Base-by-base conservation (phyloP, 306 rosid species). In the Gillenia trifoliata region DNA sequence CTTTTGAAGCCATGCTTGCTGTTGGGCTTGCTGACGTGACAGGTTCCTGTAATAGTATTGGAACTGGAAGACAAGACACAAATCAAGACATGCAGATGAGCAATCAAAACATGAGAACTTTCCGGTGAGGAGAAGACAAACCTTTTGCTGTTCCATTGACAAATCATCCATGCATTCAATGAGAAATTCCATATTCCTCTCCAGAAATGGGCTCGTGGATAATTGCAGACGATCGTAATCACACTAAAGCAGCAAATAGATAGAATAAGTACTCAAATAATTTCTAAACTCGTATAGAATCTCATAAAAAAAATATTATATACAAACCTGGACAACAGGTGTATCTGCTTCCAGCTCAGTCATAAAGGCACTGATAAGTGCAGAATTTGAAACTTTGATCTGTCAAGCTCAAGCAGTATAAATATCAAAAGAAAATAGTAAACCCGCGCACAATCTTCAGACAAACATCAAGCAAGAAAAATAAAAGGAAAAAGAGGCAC, bases 1-100 rank as follows among this genome's bases (percentile, higher is more conserved):
- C 83, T 94, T 94, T 72, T 94, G 98, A 81, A 94, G 91, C 98
- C 98, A 94, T 67, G 95, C 95, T 84, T 90, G 97, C 85, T 94
- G 98, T 77, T 91, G 98, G 78, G 93, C 93, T 86, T 91, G 98
- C 83, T 88, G 97, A 59, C 98, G 96, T 17, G 97, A 87, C 83
- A 91, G 81, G 84, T 86, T 91, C 43, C 97, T 73, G 57, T 90
- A 88, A 80, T 88, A 64, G 88, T 83, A 94, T 87, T 94, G 98
- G 74, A 90, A 92, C 98, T 91, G 82, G 55, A 83, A 83, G 56
- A 73, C 25, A 75, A 41, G 25, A 77, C 5, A 76, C 49, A 56
- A 66, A 66, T 73, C 72, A 65, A 17, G 55, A 71, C 43, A 56
- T 34, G 50, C 19, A 68, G 52, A 70, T 15, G 49, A 19, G 38